Base-by-base conservation (phyloP, 345 rosid genomes). In the Boechera retrofracta region DNA sequence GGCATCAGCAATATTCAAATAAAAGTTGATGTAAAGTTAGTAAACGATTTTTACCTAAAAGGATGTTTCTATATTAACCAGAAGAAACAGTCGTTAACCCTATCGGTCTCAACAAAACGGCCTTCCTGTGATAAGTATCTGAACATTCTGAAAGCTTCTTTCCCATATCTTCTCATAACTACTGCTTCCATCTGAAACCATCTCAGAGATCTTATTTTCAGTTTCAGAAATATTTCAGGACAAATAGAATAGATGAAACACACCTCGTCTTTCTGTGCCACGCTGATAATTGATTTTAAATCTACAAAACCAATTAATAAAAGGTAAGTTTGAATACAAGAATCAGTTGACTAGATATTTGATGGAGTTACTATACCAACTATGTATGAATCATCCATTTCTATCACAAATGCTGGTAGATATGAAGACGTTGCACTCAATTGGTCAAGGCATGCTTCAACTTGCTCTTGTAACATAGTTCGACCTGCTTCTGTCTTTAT, bases 241-340 rank as follows among this genome's bases (percentile, higher is more conserved):
- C 16, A 49, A n/a, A 1, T 1, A 63, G 29, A 29, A 57, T 1
- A 58, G 11, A 33, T 7, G 41, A 38, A 71, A 77, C 78, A 56
- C 41, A 94, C 99, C 97, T 95, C 98, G 13, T 87, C 89, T 77
- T 70, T 84, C 83, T 89, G 94, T 64, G 96, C 96, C 68, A 72
- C 73, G 72, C 85, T 88, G 57, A 92, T 82, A 49, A 89, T 91
- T 68, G 79, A 71, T 82, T 83, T 88, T 76, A 85, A 83, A 75
- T 95, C 98, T 95, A 87, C 74, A 75, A 33, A 38, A 81, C 16
- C 26, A 60, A 74, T 70, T 48, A 74, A 18, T 6, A 16, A 69
- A 32, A 26, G n/a, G n/a, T n/a, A n/a, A n/a, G n/a, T n/a, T n/a
- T n/a, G n/a, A n/a, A n/a, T n/a, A n/a, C n/a, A n/a, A n/a, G n/a